These are phyloP conservation scores for Peronospora destructor DNA, from an alignment of 352 stramenopile species.

Conservation along the genomic window DNA sequence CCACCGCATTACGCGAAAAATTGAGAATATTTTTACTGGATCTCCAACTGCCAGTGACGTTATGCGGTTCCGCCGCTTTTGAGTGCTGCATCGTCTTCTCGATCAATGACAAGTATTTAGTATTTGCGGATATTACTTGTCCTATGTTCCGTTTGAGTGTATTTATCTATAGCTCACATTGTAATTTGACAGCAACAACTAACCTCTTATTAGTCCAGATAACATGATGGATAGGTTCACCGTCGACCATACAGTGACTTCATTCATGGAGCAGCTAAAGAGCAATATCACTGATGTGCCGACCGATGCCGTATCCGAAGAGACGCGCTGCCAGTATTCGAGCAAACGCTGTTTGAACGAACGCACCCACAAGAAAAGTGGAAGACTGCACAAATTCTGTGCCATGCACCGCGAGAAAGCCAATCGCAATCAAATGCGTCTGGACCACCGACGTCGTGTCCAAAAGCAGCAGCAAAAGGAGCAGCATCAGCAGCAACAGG, in stretches of 20 bases:
- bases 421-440: conserved; percentile 68
- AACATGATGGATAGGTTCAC: conserved; percentile 21
- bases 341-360: conserved; percentile 58
- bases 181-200: conserved; percentile 15
- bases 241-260: conserved; percentile 10
- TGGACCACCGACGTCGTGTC: conserved; percentile 51
- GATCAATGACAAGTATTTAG: not conserved
- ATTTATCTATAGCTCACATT: conserved; percentile 19
- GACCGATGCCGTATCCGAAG: conserved; percentile 21
- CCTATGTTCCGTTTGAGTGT: conserved; percentile 17
- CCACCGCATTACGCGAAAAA: not conserved
- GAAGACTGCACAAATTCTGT: conserved; percentile 67
- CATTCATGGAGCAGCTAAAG: conserved; percentile 9
- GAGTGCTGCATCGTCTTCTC: not conserved
- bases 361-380: conserved; percentile 58
- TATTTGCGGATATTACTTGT: conserved; percentile 29
- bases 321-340: conserved; percentile 59
- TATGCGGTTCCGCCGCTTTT: conserved; percentile 3
- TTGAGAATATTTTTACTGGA: conserved; percentile 28
- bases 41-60: conserved; percentile 15
- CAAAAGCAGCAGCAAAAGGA: conserved; percentile 47
- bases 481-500: conserved; percentile 33
- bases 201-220: not conserved
- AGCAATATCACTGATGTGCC: conserved; percentile 2
- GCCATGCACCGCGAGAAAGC: conserved; percentile 62